phyloP scores from a whole-genome alignment of 257 asterid genomes.

The Paraleonurus japonicus region DNA sequence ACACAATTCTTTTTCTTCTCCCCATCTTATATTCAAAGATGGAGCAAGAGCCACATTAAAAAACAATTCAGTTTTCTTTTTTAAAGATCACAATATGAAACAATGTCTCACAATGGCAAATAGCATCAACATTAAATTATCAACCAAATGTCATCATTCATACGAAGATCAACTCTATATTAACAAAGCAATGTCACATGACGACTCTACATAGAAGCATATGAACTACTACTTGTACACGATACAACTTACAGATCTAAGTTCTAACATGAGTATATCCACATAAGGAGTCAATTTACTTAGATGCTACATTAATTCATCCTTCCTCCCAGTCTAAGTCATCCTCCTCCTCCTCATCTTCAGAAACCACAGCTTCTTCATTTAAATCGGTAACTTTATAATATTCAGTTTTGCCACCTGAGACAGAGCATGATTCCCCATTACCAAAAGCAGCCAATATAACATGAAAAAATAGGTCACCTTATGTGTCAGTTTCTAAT shows the following conservation, averaged over 20 bases:
- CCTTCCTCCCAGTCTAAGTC: conserved; percentile 95
- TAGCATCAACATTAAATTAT: background rate
- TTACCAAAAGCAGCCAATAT: background rate
- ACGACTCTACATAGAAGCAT: background rate
- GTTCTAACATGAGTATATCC: conserved; percentile 20
- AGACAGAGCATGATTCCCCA: background rate
- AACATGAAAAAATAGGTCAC: background rate
- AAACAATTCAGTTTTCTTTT: background rate
- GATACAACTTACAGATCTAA: conserved; percentile 4
- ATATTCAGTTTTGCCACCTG: conserved; percentile 47
- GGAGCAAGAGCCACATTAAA: background rate
- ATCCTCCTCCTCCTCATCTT: conserved; percentile 64
- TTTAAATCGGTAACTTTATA: conserved; percentile 68
- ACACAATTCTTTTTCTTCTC: too few relatives aligned
- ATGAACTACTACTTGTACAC: conserved; percentile 9
- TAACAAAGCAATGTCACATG: conserved; percentile 4
- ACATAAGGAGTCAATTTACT: background rate
- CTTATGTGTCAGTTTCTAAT: background rate
- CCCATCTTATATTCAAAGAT: background rate
- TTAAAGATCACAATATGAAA: background rate
- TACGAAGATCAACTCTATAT: background rate
- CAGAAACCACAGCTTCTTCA: conserved; percentile 71
- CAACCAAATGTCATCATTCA: background rate
- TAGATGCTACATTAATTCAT: conserved; percentile 28
- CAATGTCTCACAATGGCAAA: background rate